These are phyloP conservation scores for Prunus armeniaca DNA, from an alignment of 306 rosid species.

Conservation along the genomic window DNA sequence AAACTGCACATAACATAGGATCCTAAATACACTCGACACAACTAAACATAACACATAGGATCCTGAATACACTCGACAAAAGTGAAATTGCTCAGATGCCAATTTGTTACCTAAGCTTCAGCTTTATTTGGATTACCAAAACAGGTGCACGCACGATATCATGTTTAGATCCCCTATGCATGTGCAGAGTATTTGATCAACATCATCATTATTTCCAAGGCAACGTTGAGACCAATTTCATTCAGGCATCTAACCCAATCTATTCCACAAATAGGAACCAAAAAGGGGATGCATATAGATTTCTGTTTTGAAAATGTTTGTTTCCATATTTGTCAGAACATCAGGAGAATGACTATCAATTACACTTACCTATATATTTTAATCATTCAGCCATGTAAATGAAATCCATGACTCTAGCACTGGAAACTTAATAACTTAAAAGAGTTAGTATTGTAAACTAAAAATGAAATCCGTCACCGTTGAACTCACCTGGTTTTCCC, in stretches of 20 bases:
- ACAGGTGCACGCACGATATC: neutral
- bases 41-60: neutral
- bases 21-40: neutral
- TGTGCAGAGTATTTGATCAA: neutral
- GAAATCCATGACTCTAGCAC: neutral
- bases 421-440: neutral
- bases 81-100: neutral
- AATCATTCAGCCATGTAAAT: neutral
- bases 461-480: neutral
- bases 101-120: neutral
- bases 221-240: neutral
- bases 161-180: neutral
- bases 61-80: neutral
- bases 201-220: neutral
- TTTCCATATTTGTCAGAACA: neutral
- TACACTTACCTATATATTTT: neutral
- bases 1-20: neutral
- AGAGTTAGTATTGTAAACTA: neutral
- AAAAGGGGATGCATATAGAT: neutral
- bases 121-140: neutral
- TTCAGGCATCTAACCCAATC: neutral
- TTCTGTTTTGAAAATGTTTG: neutral
- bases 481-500: conserved; percentile 1
- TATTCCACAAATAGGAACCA: neutral
- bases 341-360: neutral